Evolutionary conservation across 257 asterid species (phyloP), one percentile per base, ranked within the genome.

Genomic region (Solanum pinnatisectum): DNA sequence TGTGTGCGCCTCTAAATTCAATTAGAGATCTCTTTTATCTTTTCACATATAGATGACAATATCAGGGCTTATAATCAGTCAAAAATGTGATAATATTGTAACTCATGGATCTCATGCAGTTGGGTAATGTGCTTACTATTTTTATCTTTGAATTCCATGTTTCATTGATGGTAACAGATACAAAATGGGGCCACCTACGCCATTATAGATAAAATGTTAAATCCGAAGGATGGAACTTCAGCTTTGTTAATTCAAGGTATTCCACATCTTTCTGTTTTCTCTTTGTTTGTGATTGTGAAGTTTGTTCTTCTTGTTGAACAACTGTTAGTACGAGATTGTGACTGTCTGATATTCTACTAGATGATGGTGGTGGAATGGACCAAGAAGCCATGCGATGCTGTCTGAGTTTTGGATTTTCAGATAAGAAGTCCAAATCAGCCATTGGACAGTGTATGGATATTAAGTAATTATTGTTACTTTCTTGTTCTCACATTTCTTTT

Each of bases 361-460:
- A 96, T 91, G 93, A 96, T 91, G 98, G 99, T 84, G 98, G 98
- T 89, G 99, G 98, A 91, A 96, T 96, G 99, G 93, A 93, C 85
- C 96, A 94, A 23, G 95, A 90, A 87, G 98, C 97, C 83, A 94
- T 96, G 94, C 95, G 97, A 33, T 90, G 94, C 79, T 96, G 98
- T 91, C 89, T 96, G 88, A 95, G 99, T 91, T 96, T 96, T 88
- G 98, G 99, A 67, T 96, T 96, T 93, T 96, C 99, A 35, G 95
- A 96, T 89, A 96, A 95, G 93, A 92, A 95, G 85, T 90, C 98
- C 32, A 88, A 93, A 89, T 87, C 90, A 84, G 91, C 99, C 59
- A 95, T 96, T 87, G 99, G 99, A 90, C 94, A 92, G 87, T 96
- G 99, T 96, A 92, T 91, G 97, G 76, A 86, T 84, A 10, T 87